Percentiles rank a stretch among this genome's conserved stretches.
phyloP scores from a whole-genome alignment of 2,329 filamentous ascomycete genomes.

The Aureobasidium uvarum region DNA sequence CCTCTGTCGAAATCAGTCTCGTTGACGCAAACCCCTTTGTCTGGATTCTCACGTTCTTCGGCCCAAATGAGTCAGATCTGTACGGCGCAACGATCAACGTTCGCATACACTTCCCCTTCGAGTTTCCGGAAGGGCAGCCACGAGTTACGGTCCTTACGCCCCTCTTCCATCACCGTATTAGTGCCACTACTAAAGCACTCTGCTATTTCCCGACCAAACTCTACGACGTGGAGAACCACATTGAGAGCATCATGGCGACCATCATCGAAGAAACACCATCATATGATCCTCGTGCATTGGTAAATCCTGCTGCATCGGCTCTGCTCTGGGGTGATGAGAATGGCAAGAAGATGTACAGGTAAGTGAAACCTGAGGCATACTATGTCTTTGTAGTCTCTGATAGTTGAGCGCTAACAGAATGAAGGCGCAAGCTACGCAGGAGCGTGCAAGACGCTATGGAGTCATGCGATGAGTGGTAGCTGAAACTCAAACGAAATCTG shows the following conservation, averaged over 20 bases:
- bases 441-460: constrained; percentile 62
- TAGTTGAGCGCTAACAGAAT: too few relatives aligned
- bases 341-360: constrained; percentile 78
- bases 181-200: constrained; percentile 67
- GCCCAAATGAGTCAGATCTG: constrained; percentile 85
- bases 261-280: constrained; percentile 86
- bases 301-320: constrained; percentile 81
- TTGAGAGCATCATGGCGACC: constrained; percentile 75
- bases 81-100: constrained; percentile 88
- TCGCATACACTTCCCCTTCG: constrained; percentile 73
- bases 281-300: constrained; percentile 85
- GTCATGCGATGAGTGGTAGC: constrained; percentile 27
- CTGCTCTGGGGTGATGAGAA: constrained; percentile 80
- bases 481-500: background rate
- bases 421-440: constrained; percentile 65
- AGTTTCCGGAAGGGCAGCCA: constrained; percentile 85
- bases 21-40: constrained; percentile 83
- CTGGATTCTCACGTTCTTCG: constrained; percentile 87
- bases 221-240: constrained; percentile 78
- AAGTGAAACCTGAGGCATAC: too few relatives aligned
- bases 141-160: constrained; percentile 75
- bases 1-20: constrained; percentile 72
- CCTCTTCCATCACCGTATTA: constrained; percentile 86
- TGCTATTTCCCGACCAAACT: constrained; percentile 73
- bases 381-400: too few relatives aligned